Base-by-base conservation (phyloP, 1,284 basidiomycete species). In the Thelephora terrestris region DNA sequence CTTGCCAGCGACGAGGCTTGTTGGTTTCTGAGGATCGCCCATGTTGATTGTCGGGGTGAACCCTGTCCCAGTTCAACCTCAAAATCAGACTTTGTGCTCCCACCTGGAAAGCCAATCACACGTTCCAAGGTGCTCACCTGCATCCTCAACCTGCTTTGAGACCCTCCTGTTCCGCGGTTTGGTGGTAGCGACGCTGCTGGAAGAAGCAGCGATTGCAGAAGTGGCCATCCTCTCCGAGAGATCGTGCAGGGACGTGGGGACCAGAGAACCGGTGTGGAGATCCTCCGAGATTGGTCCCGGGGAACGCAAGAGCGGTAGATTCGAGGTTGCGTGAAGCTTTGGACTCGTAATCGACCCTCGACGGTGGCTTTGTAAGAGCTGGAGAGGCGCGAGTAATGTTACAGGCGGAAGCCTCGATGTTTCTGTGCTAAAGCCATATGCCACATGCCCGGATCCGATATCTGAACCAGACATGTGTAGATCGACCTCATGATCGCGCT, bases 331-430 rank as follows among this genome's bases (percentile, higher is more conserved):
- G 64, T 85, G 84, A 47, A 87, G 71, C 43, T 80, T 80, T 3
- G 85, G 85, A 67, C 88, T 85, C 17, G 85, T 85, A 59, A 87
- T 81, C 2, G 86, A 88, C 49, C 83, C 83, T 52, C 85, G 70
- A 23, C 85, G 78, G 58, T 87, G 85, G 51, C 76, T 84, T 63
- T 87, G 83, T 24, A 87, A 73, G 60, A 74, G 81, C 61, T 86
- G 80, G 55, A 88, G 77, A 14, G 85, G 83, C 7, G 81, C 79
- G 29, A 89, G 75, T 42, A 75, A 73, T 16, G 68, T 69, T 53
- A 70, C 63, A 43, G 68, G 63, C 38, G 64, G 64, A 53, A 66
- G 64, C 57, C 65, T 64, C 52, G 60, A 58, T 43, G 52, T 38
- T 54, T 55, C 49, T 50, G 61, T 61, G 55, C 60, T 55, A 46